These are phyloP conservation scores for Raphanus sativus DNA, from an alignment of 345 rosid species.

Conservation along the genomic window DNA sequence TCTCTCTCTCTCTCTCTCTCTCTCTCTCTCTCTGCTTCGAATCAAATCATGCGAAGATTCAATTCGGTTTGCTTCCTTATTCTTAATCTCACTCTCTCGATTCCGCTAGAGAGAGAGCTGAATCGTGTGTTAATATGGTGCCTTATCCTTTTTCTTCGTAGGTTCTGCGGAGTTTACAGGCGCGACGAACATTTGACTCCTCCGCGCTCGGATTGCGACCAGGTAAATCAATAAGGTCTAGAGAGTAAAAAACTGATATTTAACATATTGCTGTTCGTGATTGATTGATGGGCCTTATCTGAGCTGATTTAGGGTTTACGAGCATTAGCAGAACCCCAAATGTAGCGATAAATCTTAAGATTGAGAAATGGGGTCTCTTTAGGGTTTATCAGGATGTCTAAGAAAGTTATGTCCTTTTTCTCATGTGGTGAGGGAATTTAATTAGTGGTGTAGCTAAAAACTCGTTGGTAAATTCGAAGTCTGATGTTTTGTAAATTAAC, in stretches of 20 bases:
- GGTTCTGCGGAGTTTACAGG: conserved; percentile 54
- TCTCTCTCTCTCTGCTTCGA: not conserved
- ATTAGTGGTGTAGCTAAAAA: not conserved
- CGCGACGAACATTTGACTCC: conserved; percentile 40
- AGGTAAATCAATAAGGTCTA: no score
- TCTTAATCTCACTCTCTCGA: not conserved
- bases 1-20: no score
- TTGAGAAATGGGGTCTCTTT: not conserved
- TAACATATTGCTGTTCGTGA: not conserved
- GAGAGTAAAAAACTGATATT: not conserved
- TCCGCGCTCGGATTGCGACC: conserved; percentile 27
- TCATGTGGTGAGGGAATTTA: not conserved
- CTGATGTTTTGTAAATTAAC: conserved; percentile 30
- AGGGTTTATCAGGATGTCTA: not conserved
- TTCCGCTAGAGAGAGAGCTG: not conserved
- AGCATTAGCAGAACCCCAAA: not conserved
- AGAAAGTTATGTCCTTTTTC: not conserved
- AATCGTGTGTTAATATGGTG: not conserved
- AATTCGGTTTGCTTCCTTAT: conserved; percentile 42
- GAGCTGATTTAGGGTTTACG: not conserved
- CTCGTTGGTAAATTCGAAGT: not conserved
- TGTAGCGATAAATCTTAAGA: conserved; percentile 17
- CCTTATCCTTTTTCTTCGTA: conserved; percentile 19
- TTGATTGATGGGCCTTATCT: not conserved
- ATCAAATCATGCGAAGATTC: conserved; percentile 49